Evolutionary conservation across 1,139 yeast genomes (phyloP).

Genomic region (Candida frijolesensis): DNA sequence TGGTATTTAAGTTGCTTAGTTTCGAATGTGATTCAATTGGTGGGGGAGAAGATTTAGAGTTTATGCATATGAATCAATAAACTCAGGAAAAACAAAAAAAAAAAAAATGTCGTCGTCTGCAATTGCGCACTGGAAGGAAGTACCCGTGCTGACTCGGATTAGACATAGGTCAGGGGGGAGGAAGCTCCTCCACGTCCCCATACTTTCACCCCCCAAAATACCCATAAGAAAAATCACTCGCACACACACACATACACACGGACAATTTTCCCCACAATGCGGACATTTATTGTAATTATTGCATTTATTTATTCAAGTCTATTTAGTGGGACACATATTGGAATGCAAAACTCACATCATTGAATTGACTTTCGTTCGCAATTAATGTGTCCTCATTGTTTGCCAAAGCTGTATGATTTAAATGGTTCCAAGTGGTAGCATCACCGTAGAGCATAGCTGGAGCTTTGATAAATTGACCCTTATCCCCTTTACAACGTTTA

Average conservation of each 20-base stretch:
- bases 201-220: neutral
- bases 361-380: conserved; percentile 67
- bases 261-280: neutral
- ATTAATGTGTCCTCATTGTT: conserved; percentile 76
- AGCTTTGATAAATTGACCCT: conserved; percentile 63
- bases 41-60: neutral
- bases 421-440: conserved; percentile 96
- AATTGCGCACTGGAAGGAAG: neutral
- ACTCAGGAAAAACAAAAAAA: neutral
- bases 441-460: conserved; percentile 97
- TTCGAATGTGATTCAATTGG: conserved; percentile 3
- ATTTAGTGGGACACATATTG: conserved; percentile 82
- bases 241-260: neutral
- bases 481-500: conserved; percentile 65
- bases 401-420: conserved; percentile 60
- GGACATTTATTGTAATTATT: neutral
- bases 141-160: neutral
- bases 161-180: no score
- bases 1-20: conserved; percentile 1
- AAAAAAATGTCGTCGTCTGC: neutral
- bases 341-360: conserved; percentile 83
- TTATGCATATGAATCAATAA: neutral
- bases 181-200: no score
- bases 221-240: neutral
- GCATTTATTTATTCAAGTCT: neutral